Evolutionary conservation across 768 basidiomycete genomes (phyloP), one percentile per base, ranked within the genome.

Genomic region (Termitomyces sp.): DNA sequence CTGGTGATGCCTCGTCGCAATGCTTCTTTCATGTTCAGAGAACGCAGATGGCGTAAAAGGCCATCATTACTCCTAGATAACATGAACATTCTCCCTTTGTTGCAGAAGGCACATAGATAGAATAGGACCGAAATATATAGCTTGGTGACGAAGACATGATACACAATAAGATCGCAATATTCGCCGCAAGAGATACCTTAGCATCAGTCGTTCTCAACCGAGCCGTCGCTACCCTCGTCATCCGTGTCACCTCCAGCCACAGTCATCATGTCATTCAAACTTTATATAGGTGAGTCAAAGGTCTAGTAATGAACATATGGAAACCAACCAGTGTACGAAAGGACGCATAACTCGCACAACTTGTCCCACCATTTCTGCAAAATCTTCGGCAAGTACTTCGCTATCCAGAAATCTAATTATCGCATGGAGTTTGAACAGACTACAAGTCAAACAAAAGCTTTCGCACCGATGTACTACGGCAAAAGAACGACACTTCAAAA

Each of bases 401-500:
- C 75, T 69, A 94, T 94, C 50, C 90, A 90, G 61, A 14, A 60
- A 49, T 18, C 56, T 53, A 38, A 44, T 4, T 10, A 1, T 28
- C 16, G 18, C 30, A 32, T 22, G 3, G 40, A 36, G 4, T 24
- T 32, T 50, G 40, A 22, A 32, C 30, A 32, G 38, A 22, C 56
- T 40, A 4, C 0, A 61, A 54, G 72, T 75, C 16, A 73, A 70
- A 53, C 6, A 5, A 16, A 20, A 14, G 5, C 4, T 16, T 2
- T 26, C 28, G n/a, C 60, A 90, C 91, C 69, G 68, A 61, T 86
- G 79, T 0, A 80, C 68, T 2, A 95, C 91, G 2, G 80, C 86
- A 35, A 92, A 83, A 18, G 86, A 85, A 26, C 93, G 84, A 59
- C 90, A 87, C 70, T 91, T 92, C 60, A 99, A 73, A 51, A 98